A percentile compares a stretch with the other conserved stretches of the same genome.
These are phyloP conservation scores for Colletotrichum sp. DNA, from an alignment of 2,329 filamentous ascomycete genomes.

Conservation along the genomic window DNA sequence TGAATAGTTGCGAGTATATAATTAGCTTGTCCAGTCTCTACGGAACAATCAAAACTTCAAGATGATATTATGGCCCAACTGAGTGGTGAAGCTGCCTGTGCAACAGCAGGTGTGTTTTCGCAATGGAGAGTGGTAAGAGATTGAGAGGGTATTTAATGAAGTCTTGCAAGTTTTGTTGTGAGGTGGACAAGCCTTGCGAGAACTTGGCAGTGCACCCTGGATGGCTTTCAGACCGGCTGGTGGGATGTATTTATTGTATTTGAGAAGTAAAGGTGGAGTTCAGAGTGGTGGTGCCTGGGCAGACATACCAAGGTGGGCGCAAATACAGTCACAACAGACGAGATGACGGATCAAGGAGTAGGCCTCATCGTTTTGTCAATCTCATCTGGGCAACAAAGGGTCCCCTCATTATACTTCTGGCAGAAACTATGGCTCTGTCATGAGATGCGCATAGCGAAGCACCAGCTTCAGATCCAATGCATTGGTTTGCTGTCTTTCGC, in stretches of 20 bases:
- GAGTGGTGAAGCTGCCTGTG: not conserved
- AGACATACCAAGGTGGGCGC: not conserved
- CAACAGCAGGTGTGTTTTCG: not conserved
- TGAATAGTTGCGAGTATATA: constrained; percentile 5
- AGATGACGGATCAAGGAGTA: not conserved
- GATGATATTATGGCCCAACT: not conserved
- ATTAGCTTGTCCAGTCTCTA: not conserved
- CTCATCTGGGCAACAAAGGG: not conserved
- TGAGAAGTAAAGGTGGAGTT: not conserved
- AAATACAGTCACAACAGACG: rapidly evolving
- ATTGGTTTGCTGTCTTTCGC: no score
- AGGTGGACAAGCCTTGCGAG: not conserved
- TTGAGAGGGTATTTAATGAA: not conserved
- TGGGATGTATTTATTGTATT: not conserved
- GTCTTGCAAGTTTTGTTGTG: not conserved
- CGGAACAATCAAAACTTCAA: not conserved
- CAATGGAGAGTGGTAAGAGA: not conserved
- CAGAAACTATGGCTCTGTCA: not conserved
- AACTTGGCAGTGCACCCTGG: not conserved
- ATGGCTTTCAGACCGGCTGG: no score
- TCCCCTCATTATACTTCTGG: not conserved
- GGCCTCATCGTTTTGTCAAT: not conserved
- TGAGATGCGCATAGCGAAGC: not conserved
- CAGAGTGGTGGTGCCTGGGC: rapidly evolving
- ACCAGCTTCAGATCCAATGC: no score